Base-by-base conservation (phyloP, 208 protist species). In the Crithidia brevicula region DNA sequence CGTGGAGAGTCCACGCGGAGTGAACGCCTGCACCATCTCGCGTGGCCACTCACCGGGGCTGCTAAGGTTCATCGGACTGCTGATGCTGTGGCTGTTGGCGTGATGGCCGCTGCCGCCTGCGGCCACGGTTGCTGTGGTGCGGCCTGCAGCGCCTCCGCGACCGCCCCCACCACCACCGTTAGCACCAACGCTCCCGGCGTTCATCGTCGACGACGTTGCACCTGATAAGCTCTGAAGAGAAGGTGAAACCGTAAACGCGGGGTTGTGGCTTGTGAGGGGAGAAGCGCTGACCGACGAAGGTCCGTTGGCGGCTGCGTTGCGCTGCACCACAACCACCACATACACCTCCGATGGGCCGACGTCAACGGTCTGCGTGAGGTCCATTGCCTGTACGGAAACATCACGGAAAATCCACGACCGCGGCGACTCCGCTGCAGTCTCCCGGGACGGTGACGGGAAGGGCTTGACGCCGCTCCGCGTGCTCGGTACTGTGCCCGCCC, bases 311-410 rank as follows among this genome's bases (percentile, higher is more conserved):
- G 62, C 53, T 16, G 69, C 47, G 10, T 30, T 16, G n/a, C 85
- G 80, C 49, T 94, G 81, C 22, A 92, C 56, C 36, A 91, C 65
- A 9, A 94, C 27, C 34, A 94, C 60, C 23, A 94, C 13, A 51
- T 91, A 92, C 53, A 86, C 80, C 38, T 79, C 75, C 8, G 70
- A 69, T 8, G 79, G 47, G 1, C 59, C 47, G 11, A 91, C 33
- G 2, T 71, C 53, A 27, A 86, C 71, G 5, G 69, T 5, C 27
- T 64, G 54, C 6, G 68, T 67, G 13, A 92, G 72, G 42, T 78
- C 70, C n/a, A 94, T 49, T 1, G 88, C 71, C 52, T 82, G 74
- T 4, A 74, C 64, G 13, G 60, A 40, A 3, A 79, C 69, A 33
- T 77, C 64, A 27, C 64, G 57, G 18, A 74, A 72, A 23, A 66